These are phyloP conservation scores for Harrya chromipes DNA, from an alignment of 768 basidiomycete species.

Conservation along the genomic window DNA sequence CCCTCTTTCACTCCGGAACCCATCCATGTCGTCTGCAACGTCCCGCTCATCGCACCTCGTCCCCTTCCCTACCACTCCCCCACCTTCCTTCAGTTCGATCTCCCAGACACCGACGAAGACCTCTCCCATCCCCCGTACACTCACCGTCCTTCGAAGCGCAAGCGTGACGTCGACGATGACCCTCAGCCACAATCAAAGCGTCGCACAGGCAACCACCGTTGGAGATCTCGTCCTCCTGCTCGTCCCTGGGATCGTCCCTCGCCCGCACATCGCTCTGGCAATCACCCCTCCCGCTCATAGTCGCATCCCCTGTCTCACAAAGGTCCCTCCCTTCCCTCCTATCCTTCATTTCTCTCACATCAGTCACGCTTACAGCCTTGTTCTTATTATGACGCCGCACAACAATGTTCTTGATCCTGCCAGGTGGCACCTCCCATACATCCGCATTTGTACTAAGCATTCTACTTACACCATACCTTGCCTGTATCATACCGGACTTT, in stretches of 20 bases:
- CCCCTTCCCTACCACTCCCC: conserved; percentile 71
- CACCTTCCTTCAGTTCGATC: conserved; percentile 63
- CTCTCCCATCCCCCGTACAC: conserved; percentile 69
- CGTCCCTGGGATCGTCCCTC: conserved; percentile 10
- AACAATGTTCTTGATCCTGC: conserved; percentile 3
- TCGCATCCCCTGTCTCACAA: conserved; percentile 1
- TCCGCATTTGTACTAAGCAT: conserved; percentile 27
- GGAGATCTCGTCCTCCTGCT: conserved; percentile 15
- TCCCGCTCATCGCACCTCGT: conserved; percentile 64
- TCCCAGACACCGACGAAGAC: conserved; percentile 67
- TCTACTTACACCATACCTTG: conserved; percentile 21
- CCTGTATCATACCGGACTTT: conserved; percentile 24
- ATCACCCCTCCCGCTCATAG: conserved; percentile 18
- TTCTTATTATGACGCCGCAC: conserved; percentile 8
- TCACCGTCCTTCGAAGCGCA: conserved; percentile 52
- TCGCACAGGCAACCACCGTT: conserved; percentile 17
- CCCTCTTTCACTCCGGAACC: conserved; percentile 28
- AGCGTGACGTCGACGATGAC: conserved; percentile 33
- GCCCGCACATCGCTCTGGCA: conserved; percentile 14
- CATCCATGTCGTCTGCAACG: conserved; percentile 57
- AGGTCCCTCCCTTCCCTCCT: conserved; percentile 1
- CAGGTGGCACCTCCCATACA: conserved; percentile 12
- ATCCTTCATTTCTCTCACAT: conserved; percentile 14
- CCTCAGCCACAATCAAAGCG: conserved; percentile 22
- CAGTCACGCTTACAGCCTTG: conserved; percentile 4